Evolutionary conservation across 2,329 filamentous ascomycete genomes (phyloP).

Genomic region (Leptographium flavum): DNA sequence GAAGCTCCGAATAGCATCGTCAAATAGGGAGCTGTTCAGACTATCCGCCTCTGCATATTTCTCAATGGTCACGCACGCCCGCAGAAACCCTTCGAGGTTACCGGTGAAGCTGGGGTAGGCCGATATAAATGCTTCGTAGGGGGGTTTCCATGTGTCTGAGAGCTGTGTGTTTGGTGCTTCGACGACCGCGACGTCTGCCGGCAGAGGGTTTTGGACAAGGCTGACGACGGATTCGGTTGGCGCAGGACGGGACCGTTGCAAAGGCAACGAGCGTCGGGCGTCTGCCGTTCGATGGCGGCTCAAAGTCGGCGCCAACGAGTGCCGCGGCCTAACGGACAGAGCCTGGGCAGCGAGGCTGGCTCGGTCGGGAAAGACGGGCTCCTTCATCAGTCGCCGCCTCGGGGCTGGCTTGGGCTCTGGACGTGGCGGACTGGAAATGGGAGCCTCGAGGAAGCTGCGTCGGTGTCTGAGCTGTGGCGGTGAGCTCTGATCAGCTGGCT

Average conservation of each 20-base stretch:
- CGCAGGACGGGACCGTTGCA: background rate
- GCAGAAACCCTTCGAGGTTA: slow-evolving; percentile 26
- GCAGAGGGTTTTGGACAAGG: too few species aligned
- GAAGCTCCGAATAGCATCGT: slow-evolving; percentile 36
- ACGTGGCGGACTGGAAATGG: background rate
- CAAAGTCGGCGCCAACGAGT: background rate
- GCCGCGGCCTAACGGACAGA: background rate
- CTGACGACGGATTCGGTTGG: background rate
- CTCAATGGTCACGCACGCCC: slow-evolving; percentile 27
- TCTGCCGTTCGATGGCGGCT: background rate
- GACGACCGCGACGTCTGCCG: too few species aligned
- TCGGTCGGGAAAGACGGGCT: slow-evolving; percentile 1
- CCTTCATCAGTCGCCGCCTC: slow-evolving; percentile 4
- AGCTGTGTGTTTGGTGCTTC: too few species aligned
- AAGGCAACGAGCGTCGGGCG: too few species aligned
- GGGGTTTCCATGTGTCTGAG: slow-evolving; percentile 7
- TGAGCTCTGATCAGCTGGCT: background rate
- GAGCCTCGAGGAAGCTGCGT: background rate
- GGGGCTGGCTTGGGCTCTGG: too few species aligned
- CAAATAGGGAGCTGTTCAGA: slow-evolving; percentile 30
- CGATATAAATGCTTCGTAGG: slow-evolving; percentile 23
- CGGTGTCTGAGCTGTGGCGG: background rate
- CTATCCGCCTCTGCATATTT: slow-evolving; percentile 20
- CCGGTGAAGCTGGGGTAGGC: slow-evolving; percentile 30
- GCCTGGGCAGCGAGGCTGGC: background rate